A percentile compares a stretch with the other conserved stretches of the same genome.
Conservation (phyloP, 1,284 basidiomycete genomes). For the Ceratobasidium sp. region DNA sequence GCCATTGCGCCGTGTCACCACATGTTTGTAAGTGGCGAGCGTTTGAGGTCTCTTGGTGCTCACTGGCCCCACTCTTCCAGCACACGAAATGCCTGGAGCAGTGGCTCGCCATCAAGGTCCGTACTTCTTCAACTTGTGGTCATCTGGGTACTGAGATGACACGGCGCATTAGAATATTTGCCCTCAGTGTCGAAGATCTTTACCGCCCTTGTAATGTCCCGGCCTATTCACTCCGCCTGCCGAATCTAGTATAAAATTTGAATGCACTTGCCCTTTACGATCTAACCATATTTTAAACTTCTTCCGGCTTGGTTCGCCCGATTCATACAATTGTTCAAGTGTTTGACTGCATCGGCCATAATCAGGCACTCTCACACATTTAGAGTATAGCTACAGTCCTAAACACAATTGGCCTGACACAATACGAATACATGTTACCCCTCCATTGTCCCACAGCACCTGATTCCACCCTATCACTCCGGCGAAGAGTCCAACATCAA, state of each 20-base stretch:
- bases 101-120: conserved; percentile 90
- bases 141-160: conserved; percentile 26
- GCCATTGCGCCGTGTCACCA: conserved; percentile 89
- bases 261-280: neutral
- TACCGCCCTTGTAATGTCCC: conserved; percentile 71
- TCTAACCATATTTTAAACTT: neutral
- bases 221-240: neutral
- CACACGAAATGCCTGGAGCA: conserved; percentile 73
- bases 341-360: neutral
- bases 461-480: neutral
- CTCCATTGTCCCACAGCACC: neutral
- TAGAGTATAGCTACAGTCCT: neutral
- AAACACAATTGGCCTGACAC: neutral
- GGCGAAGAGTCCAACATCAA: conserved; percentile 6
- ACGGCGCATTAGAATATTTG: conserved; percentile 72
- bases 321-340: neutral
- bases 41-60: neutral
- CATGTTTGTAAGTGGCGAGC: conserved; percentile 70
- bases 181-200: conserved; percentile 80
- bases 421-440: neutral
- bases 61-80: neutral
- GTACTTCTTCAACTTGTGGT: conserved; percentile 37
- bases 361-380: neutral
- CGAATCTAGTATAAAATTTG: neutral
- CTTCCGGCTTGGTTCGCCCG: neutral